Evolutionary conservation across 345 rosid species (phyloP).

Genomic region (Camelina hispida): DNA sequence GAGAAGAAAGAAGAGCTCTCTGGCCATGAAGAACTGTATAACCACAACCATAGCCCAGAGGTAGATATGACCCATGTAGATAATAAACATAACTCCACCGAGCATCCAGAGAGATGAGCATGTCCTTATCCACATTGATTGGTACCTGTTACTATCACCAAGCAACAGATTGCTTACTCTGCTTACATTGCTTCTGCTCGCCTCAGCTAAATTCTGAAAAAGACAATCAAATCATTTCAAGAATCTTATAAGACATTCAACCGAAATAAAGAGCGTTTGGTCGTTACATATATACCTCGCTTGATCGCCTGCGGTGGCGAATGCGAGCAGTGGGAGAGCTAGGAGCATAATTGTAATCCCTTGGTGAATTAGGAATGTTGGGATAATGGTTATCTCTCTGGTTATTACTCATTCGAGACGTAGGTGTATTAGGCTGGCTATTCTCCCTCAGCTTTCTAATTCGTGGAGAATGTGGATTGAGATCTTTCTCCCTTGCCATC

Average conservation of each 20-base stretch:
- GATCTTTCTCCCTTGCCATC: conserved; percentile 39
- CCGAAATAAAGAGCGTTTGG: neutral
- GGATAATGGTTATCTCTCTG: conserved; percentile 44
- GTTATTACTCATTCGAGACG: conserved; percentile 31
- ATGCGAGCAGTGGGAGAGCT: conserved; percentile 47
- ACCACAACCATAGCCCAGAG: conserved; percentile 88
- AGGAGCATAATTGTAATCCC: conserved; percentile 39
- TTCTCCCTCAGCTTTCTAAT: conserved; percentile 36
- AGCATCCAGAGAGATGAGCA: conserved; percentile 92
- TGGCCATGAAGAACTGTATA: conserved; percentile 90
- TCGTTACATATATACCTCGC: conserved; percentile 36
- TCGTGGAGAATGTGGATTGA: conserved; percentile 34
- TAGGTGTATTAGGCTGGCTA: conserved; percentile 26
- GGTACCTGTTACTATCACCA: conserved; percentile 74
- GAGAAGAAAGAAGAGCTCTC: conserved; percentile 81
- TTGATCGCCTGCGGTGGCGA: conserved; percentile 52
- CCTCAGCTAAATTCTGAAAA: conserved; percentile 49
- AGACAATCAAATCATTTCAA: neutral
- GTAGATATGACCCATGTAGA: conserved; percentile 94
- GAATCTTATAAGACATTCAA: neutral
- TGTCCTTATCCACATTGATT: conserved; percentile 74
- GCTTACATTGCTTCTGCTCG: conserved; percentile 66
- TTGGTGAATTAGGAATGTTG: conserved; percentile 40
- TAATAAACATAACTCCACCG: conserved; percentile 63
- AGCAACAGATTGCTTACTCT: conserved; percentile 67